phyloP scores from a whole-genome alignment of 108 stramenopile species.

The Discostella stelligeroides region DNA sequence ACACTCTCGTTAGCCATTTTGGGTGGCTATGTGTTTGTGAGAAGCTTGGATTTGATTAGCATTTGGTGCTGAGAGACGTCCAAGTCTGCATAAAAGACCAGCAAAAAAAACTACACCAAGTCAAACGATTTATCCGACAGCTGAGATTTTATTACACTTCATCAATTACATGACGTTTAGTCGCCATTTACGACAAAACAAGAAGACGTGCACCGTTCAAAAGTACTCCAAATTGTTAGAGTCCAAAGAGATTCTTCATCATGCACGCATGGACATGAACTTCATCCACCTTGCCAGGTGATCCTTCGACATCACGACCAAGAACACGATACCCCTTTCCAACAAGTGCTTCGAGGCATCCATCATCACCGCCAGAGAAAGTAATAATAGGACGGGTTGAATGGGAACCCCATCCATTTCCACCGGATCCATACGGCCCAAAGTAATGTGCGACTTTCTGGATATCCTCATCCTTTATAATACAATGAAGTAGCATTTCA shows the following conservation, averaged over 20 bases:
- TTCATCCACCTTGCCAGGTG: conserved; percentile 29
- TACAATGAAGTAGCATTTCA: not conserved
- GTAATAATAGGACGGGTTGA: conserved; percentile 56
- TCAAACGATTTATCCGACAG: too few species aligned
- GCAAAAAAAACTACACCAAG: too few species aligned
- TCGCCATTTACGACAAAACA: too few species aligned
- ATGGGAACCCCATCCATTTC: conserved; percentile 70
- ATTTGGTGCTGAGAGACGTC: not conserved
- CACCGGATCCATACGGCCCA: conserved; percentile 58
- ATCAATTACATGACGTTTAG: not conserved
- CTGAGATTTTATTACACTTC: too few species aligned
- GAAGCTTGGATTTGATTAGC: conserved; percentile 41
- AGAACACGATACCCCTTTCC: conserved; percentile 53
- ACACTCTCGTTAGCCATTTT: conserved; percentile 42
- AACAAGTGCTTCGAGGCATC: conserved; percentile 49
- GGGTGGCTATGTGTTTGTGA: conserved; percentile 34
- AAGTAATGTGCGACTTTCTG: conserved; percentile 56
- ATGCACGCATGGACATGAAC: not conserved
- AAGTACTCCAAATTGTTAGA: not conserved
- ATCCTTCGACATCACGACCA: conserved; percentile 46
- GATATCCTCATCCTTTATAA: conserved; percentile 47
- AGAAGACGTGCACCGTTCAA: too few species aligned
- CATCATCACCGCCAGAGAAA: conserved; percentile 48
- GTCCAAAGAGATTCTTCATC: not conserved
- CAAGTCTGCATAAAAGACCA: too few species aligned